Evolutionary conservation across 352 stramenopile genomes (phyloP), one percentile per base, ranked within the genome.

Genomic region (Pythium periplocum): DNA sequence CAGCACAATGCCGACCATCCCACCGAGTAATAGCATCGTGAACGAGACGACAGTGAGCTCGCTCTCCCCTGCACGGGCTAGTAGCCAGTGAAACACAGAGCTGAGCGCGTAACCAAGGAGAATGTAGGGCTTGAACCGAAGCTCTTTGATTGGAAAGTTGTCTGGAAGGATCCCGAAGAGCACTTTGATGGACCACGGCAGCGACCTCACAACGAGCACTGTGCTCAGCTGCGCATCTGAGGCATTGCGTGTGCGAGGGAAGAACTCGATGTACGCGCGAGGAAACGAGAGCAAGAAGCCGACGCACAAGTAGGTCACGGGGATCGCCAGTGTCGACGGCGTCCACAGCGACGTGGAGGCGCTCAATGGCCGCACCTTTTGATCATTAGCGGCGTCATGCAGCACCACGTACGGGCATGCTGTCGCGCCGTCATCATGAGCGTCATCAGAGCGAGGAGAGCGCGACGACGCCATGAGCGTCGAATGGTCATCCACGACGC

Each of bases 161-260:
- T 93, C 83, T 3, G 83, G 75, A 3, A 93, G 53, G 8, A 90
- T 50, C 5, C 83, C 83, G 44, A 90, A 91, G 10, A 87, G 36
- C 43, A 90, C 77, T 34, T 93, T 93, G 63, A 93, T 84, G 0
- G 72, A 76, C 83, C 83, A 93, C 6, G 83, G 83, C 7, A 93
- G 66, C 26, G 68, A 69, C 40, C 80, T 71, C 42, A 91, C 77
- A 36, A 91, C 73, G 34, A 59, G 46, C 31, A 93, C 68, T 0
- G 83, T 90, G 53, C 68, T 87, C 17, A 93, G 61, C 59, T 93
- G 83, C 10, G 83, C 73, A 34, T 91, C 80, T 1, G 68, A 80
- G 1, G 80, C 80, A 3, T 75, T 59, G 6, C 87, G 65, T 4
- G 69, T 70, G 42, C 80, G 69, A 2, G 80, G 81, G 47, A 87